Percentiles rank a stretch among this genome's conserved stretches.
Evolutionary conservation across 352 stramenopile genomes (phyloP).

Genomic region (Paralagenidium karlingii): DNA sequence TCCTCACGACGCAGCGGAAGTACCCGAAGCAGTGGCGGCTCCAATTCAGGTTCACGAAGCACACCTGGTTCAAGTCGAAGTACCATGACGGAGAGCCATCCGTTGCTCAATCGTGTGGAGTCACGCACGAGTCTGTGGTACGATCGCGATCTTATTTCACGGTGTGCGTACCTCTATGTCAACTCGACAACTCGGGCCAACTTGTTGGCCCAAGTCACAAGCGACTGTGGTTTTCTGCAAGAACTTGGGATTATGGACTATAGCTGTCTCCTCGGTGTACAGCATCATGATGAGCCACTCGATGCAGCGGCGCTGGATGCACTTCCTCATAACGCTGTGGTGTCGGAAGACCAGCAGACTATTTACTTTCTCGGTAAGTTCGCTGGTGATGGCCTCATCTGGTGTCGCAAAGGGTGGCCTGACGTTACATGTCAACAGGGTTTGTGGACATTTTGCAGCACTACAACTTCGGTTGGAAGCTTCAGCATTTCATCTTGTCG

Average conservation of each 20-base stretch:
- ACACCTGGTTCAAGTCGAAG: slow-evolving; percentile 15
- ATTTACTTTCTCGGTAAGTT: slow-evolving; percentile 71
- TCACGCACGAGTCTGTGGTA: slow-evolving; percentile 53
- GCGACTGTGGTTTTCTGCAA: slow-evolving; percentile 73
- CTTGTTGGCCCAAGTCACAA: slow-evolving; percentile 65
- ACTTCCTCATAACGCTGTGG: slow-evolving; percentile 62
- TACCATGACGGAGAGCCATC: slow-evolving; percentile 35
- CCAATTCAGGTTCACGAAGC: slow-evolving; percentile 4
- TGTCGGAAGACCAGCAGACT: slow-evolving; percentile 49
- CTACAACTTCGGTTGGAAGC: slow-evolving; percentile 77
- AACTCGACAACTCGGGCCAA: slow-evolving; percentile 63
- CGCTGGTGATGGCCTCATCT: not conserved
- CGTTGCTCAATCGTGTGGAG: slow-evolving; percentile 28
- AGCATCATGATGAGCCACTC: slow-evolving; percentile 32
- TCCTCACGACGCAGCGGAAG: slow-evolving; percentile 2
- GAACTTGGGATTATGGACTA: slow-evolving; percentile 84
- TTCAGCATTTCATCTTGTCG: slow-evolving; percentile 66
- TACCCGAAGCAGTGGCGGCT: slow-evolving; percentile 8
- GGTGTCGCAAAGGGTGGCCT: not conserved
- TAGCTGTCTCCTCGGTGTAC: slow-evolving; percentile 69
- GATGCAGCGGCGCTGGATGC: slow-evolving; percentile 31
- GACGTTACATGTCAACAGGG: no score
- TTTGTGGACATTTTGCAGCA: slow-evolving; percentile 81
- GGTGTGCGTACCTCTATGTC: slow-evolving; percentile 47
- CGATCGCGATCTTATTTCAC: slow-evolving; percentile 69